These are phyloP conservation scores for Pseudogymnoascus sp. DNA, from an alignment of 2,329 filamentous ascomycete species.

Conservation along the genomic window DNA sequence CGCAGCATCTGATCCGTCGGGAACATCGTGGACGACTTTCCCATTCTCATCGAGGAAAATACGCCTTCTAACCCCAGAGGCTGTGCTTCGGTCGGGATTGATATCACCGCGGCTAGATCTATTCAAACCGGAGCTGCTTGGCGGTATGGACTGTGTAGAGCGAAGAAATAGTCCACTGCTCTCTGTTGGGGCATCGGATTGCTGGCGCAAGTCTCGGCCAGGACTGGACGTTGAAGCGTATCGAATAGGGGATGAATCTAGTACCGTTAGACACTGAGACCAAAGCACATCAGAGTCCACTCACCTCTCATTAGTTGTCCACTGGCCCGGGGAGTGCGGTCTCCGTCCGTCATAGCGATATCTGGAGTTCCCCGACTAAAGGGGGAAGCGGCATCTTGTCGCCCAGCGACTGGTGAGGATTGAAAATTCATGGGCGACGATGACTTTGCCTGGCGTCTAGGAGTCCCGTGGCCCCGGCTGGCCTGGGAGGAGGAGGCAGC, in stretches of 20 bases:
- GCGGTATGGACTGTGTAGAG: conserved; percentile 44
- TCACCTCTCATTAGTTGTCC: conserved; percentile 52
- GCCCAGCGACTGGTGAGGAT: conserved; percentile 45
- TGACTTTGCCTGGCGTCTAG: conserved; percentile 49
- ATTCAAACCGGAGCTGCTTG: conserved; percentile 40
- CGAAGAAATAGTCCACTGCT: conserved; percentile 82
- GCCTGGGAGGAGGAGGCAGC: conserved; percentile 25
- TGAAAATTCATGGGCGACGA: conserved; percentile 79
- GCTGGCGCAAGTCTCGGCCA: conserved; percentile 48
- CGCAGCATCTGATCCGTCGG: conserved; percentile 47
- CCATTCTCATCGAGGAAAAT: conserved; percentile 50
- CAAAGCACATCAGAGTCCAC: conserved; percentile 16
- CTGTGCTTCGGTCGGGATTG: conserved; percentile 64
- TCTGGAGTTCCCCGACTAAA: conserved; percentile 35
- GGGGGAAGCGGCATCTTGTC: conserved; percentile 45
- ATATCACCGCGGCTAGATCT: conserved; percentile 75
- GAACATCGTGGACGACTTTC: conserved; percentile 47
- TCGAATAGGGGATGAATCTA: conserved; percentile 86
- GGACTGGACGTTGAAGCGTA: conserved; percentile 89
- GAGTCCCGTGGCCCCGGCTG: conserved; percentile 31
- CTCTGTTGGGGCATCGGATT: conserved; percentile 69
- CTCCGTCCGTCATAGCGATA: conserved; percentile 52
- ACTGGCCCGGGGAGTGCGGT: conserved; percentile 64
- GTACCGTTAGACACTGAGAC: neutral
- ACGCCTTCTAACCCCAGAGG: conserved; percentile 43